phyloP scores from a whole-genome alignment of 805 yeast genomes.

The Starmera pachycereana region DNA sequence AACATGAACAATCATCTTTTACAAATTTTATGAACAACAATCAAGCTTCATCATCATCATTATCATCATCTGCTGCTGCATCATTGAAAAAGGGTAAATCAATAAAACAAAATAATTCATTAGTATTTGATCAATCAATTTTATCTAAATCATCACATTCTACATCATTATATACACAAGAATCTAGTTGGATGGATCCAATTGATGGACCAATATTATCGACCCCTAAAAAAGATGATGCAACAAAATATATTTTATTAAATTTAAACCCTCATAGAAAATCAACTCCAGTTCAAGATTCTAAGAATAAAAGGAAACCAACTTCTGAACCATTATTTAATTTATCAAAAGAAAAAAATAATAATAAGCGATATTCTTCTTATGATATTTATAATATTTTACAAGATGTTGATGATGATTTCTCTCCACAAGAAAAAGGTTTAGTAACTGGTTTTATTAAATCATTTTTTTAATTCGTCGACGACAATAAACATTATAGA shows the following conservation, averaged over 20 bases:
- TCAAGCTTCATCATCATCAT: not conserved
- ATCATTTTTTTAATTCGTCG: not conserved
- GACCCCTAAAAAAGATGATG: slow-evolving; percentile 8
- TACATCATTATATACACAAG: slow-evolving; percentile 27
- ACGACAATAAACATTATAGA: no score
- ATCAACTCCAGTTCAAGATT: not conserved
- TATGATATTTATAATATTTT: slow-evolving; percentile 16
- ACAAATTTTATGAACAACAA: not conserved
- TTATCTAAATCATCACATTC: slow-evolving; percentile 9
- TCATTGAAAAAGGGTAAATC: not conserved
- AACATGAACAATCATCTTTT: not conserved
- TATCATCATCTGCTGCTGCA: not conserved
- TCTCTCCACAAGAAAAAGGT: slow-evolving; percentile 5
- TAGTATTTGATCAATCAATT: not conserved
- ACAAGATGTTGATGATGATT: slow-evolving; percentile 9
- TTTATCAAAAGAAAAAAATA: slow-evolving; percentile 1
- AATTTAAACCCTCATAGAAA: slow-evolving; percentile 13
- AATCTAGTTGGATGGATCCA: slow-evolving; percentile 46
- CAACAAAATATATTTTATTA: slow-evolving; percentile 14
- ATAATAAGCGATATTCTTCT: slow-evolving; percentile 11
- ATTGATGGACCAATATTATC: slow-evolving; percentile 14
- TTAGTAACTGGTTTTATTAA: not conserved
- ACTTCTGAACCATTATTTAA: slow-evolving; percentile 7
- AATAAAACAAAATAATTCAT: not conserved
- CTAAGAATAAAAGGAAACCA: slow-evolving; percentile 2